Evolutionary conservation across 495 filamentous ascomycete species (phyloP).

Genomic region (Annulohypoxylon nitens): DNA sequence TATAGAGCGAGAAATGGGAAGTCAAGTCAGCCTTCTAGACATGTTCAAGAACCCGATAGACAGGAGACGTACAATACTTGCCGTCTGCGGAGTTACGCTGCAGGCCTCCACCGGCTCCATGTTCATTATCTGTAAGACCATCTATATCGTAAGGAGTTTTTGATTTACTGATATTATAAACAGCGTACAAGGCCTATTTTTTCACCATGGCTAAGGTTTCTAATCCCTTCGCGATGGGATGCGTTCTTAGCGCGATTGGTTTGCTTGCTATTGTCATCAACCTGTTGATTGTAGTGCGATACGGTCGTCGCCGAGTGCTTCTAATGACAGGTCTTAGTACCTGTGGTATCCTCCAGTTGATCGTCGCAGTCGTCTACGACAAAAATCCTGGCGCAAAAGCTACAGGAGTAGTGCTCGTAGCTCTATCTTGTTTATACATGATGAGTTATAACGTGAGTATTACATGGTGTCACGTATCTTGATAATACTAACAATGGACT

Average conservation of each 20-base stretch:
- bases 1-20: constrained; percentile 56
- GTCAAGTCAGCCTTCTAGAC: constrained; percentile 55
- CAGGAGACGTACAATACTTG: constrained; percentile 56
- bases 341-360: constrained; percentile 61
- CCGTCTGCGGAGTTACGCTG: constrained; percentile 59
- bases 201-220: constrained; percentile 67
- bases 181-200: constrained; percentile 67
- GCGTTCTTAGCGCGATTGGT: constrained; percentile 62
- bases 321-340: constrained; percentile 58
- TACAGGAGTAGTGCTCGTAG: constrained; percentile 61
- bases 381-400: constrained; percentile 55
- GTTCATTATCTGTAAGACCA: constrained; percentile 61
- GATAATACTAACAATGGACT: neutral
- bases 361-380: constrained; percentile 62
- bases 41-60: constrained; percentile 62
- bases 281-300: constrained; percentile 58
- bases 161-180: constrained; percentile 8
- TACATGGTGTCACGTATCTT: constrained; percentile 28
- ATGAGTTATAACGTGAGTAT: constrained; percentile 60
- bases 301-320: constrained; percentile 62
- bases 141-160: neutral
- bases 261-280: constrained; percentile 64
- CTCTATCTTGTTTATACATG: constrained; percentile 61
- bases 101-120: constrained; percentile 66
- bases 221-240: constrained; percentile 63